These are phyloP conservation scores for Cylindrotheca closterium DNA, from an alignment of 108 stramenopile species.

Conservation along the genomic window DNA sequence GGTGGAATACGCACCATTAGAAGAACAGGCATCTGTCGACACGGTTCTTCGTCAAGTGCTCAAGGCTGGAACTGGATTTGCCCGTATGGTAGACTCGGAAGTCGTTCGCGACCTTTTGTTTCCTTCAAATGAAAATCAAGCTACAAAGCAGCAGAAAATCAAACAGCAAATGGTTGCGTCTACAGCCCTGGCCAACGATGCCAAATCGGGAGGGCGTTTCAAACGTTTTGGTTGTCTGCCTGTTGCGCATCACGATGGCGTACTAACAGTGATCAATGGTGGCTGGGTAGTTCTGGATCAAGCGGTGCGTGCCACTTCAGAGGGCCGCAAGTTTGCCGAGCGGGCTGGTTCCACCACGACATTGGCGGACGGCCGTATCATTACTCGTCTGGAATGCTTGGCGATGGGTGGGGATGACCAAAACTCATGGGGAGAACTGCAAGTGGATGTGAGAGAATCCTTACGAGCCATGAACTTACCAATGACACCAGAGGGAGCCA, in stretches of 20 bases:
- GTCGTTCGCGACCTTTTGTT: slow-evolving; percentile 36
- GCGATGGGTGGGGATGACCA: slow-evolving; percentile 67
- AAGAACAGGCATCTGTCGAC: slow-evolving; percentile 25
- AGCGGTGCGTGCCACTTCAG: slow-evolving; percentile 56
- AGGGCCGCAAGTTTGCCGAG: slow-evolving; percentile 68
- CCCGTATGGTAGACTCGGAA: slow-evolving; percentile 50
- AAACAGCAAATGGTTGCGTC: slow-evolving; percentile 47
- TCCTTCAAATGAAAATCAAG: neutral
- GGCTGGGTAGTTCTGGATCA: slow-evolving; percentile 81
- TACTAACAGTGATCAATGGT: slow-evolving; percentile 68
- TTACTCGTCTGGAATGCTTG: slow-evolving; percentile 72
- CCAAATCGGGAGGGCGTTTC: slow-evolving; percentile 65
- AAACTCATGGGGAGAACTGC: slow-evolving; percentile 27
- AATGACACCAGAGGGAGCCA: slow-evolving; percentile 63
- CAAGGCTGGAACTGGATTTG: slow-evolving; percentile 50
- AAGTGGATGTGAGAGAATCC: slow-evolving; percentile 74
- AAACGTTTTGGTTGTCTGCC: slow-evolving; percentile 68
- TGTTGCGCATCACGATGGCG: slow-evolving; percentile 18
- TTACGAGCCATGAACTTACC: slow-evolving; percentile 62
- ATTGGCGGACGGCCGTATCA: slow-evolving; percentile 72
- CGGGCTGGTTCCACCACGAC: neutral
- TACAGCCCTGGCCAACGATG: slow-evolving; percentile 50
- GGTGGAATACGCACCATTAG: slow-evolving; percentile 7
- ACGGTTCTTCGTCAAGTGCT: slow-evolving; percentile 46
- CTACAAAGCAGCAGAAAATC: neutral